A percentile compares a stretch with the other conserved stretches of the same genome.
phyloP scores from a whole-genome alignment of 371 early-diverging fungal genomes.

The Coemansia sp. region DNA sequence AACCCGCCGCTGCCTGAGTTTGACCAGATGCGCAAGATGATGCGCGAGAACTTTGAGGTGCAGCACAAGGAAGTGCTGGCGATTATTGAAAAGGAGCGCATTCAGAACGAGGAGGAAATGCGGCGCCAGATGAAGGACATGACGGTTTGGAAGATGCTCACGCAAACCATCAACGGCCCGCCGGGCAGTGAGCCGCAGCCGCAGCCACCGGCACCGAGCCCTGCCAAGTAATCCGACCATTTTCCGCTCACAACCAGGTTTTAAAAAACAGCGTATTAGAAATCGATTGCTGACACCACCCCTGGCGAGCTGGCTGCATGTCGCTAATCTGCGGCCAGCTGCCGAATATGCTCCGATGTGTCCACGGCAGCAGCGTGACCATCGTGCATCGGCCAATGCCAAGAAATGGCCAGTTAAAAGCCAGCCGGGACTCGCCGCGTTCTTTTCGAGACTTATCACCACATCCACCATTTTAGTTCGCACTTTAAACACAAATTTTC shows the following conservation, averaged over 20 bases:
- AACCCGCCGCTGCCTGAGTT: slow-evolving; percentile 55
- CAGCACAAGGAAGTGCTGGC: slow-evolving; percentile 53
- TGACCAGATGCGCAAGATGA: slow-evolving; percentile 59
- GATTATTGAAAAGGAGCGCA: slow-evolving; percentile 59
- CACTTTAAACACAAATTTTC: background rate
- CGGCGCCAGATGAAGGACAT: slow-evolving; percentile 69
- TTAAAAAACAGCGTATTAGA: too few species aligned
- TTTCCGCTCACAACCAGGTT: background rate
- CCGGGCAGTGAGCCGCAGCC: background rate
- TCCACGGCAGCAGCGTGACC: too few species aligned
- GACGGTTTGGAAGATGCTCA: slow-evolving; percentile 69
- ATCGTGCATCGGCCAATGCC: background rate
- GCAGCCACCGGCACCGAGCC: background rate
- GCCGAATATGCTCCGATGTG: too few species aligned
- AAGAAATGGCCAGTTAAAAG: background rate
- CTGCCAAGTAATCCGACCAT: background rate
- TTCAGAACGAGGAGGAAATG: slow-evolving; percentile 59
- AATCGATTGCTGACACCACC: too few species aligned
- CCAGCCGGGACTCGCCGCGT: background rate
- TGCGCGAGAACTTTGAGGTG: slow-evolving; percentile 58
- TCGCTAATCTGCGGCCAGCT: too few species aligned
- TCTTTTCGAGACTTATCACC: background rate
- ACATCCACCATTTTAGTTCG: background rate
- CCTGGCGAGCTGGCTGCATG: too few species aligned
- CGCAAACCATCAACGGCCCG: slow-evolving; percentile 51